phyloP scores from a whole-genome alignment of 75 land plant genomes.

The Selaginella tamariscina region DNA sequence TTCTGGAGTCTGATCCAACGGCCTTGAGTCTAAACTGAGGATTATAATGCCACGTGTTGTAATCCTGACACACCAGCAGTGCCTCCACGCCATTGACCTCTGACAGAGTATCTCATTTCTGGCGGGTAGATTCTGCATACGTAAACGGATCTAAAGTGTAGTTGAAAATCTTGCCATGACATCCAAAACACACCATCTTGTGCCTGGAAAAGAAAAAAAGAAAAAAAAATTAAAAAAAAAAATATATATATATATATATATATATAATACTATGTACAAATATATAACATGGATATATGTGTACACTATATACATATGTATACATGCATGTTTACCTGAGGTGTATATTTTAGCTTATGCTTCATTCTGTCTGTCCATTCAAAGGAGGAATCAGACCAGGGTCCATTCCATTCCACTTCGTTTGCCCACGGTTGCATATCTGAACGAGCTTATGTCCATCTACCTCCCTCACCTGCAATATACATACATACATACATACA shows the following conservation, averaged over 20 bases:
- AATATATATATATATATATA: too few species aligned
- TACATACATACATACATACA: not conserved
- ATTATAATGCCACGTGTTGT: conserved; percentile 86
- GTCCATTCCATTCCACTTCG: conserved; percentile 99
- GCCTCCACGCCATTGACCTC: conserved; percentile 91
- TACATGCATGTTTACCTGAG: conserved; percentile 87
- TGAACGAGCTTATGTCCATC: conserved; percentile 99
- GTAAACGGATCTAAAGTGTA: conserved; percentile 94
- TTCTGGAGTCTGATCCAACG: conserved; percentile 71
- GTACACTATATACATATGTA: too few species aligned
- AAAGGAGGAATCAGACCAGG: conserved; percentile 94
- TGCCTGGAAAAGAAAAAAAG: conserved; percentile 40
- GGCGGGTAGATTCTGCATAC: conserved; percentile 97
- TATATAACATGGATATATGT: too few species aligned
- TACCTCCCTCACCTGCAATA: conserved; percentile 81
- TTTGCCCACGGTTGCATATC: conserved; percentile 99
- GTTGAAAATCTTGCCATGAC: conserved; percentile 99
- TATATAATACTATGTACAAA: too few species aligned
- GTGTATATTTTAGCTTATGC: conserved; percentile 87
- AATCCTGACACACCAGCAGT: conserved; percentile 99
- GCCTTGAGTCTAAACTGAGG: conserved; percentile 88
- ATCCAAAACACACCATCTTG: conserved; percentile 99
- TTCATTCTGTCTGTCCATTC: conserved; percentile 99
- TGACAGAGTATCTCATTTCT: conserved; percentile 92
- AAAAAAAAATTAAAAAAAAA: not conserved